These are phyloP conservation scores for Fusarium sp. DNA, from an alignment of 2,329 filamentous ascomycete genomes.

Conservation along the genomic window DNA sequence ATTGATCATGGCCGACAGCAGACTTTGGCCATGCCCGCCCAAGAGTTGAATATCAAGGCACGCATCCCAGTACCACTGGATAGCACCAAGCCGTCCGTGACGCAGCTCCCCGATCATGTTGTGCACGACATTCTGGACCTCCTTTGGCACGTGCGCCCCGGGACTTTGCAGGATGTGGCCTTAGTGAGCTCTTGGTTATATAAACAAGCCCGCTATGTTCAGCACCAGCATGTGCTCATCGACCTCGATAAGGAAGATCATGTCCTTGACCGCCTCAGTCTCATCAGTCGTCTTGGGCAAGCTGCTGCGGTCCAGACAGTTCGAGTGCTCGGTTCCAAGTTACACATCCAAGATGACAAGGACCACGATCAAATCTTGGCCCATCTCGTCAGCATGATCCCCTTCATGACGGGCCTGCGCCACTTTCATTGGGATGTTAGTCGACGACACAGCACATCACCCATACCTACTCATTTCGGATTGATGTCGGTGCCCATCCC, in stretches of 20 bases:
- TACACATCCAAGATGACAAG: not conserved
- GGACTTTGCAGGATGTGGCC: not conserved
- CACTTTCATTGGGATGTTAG: not conserved
- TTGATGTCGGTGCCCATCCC: not conserved
- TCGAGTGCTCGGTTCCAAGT: not conserved
- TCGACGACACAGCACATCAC: not conserved
- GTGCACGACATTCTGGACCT: not conserved
- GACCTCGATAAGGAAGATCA: not conserved
- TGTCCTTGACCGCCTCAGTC: not conserved
- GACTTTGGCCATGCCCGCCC: not conserved
- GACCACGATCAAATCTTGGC: not conserved
- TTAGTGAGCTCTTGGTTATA: conserved; percentile 4
- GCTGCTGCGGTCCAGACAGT: not conserved
- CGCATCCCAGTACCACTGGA: conserved; percentile 5
- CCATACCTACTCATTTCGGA: not conserved
- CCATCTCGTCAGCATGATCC: conserved; percentile 1
- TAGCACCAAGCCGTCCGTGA: not conserved
- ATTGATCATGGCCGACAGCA: not conserved
- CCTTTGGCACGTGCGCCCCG: not conserved
- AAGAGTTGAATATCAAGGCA: not conserved
- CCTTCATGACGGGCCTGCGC: not conserved
- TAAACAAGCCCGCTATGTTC: not conserved
- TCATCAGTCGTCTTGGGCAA: conserved; percentile 2
- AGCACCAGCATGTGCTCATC: conserved; percentile 1
- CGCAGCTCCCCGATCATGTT: not conserved